phyloP scores from a whole-genome alignment of 805 yeast species.

The Cyberlindnera petersonii region DNA sequence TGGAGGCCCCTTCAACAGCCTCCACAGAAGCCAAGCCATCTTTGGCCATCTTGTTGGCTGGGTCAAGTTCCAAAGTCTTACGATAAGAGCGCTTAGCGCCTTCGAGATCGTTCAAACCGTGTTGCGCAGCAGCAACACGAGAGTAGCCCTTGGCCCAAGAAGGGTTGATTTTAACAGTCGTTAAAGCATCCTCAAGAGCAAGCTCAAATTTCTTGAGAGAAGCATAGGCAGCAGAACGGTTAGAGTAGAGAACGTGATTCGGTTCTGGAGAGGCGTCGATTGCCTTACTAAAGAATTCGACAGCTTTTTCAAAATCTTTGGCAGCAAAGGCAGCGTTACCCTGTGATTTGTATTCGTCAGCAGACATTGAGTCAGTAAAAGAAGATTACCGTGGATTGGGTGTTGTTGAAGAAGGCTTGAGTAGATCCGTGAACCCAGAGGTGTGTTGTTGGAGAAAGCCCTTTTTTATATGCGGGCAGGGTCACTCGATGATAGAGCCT shows the following conservation, averaged over 20 bases:
- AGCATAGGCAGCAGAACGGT: conserved; percentile 89
- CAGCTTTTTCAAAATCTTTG: conserved; percentile 78
- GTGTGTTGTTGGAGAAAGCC: not conserved
- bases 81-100: conserved; percentile 69
- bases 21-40: conserved; percentile 73
- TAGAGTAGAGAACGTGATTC: conserved; percentile 89
- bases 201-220: conserved; percentile 67
- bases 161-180: conserved; percentile 76
- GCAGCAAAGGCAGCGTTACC: conserved; percentile 92
- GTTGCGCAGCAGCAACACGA: conserved; percentile 89
- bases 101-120: conserved; percentile 78
- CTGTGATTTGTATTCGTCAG: conserved; percentile 80
- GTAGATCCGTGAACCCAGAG: not conserved
- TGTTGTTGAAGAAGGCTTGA: not conserved
- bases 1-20: conserved; percentile 49
- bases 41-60: conserved; percentile 79
- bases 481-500: conserved; percentile 1
- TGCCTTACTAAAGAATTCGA: conserved; percentile 78
- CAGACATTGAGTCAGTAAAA: conserved; percentile 38
- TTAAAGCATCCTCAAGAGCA: conserved; percentile 82
- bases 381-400: not conserved
- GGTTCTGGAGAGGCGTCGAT: conserved; percentile 78
- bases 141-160: conserved; percentile 95
- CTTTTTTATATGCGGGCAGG: conserved; percentile 1
- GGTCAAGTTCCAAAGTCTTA: conserved; percentile 78